phyloP scores from a whole-genome alignment of 2,329 filamentous ascomycete genomes.

The Cucurbitaria berberidis region DNA sequence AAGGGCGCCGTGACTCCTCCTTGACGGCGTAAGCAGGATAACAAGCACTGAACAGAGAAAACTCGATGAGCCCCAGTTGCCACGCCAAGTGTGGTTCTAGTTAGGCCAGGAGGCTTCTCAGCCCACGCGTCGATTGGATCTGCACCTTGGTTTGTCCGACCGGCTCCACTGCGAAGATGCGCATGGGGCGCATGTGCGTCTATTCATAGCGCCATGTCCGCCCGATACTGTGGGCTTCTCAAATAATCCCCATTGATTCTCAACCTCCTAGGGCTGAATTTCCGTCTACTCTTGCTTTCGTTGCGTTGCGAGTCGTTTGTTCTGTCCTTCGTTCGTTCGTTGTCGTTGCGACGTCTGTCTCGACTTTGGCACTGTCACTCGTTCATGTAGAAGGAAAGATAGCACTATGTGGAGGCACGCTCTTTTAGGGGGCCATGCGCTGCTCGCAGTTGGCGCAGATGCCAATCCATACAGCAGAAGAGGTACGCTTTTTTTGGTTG shows the following conservation, averaged over 20 bases:
- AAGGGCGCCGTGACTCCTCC: no score
- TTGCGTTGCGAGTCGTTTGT: no score
- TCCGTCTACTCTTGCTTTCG: conserved; percentile 8
- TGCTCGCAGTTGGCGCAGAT: conserved; percentile 22
- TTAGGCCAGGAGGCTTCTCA: no score
- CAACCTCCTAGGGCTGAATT: conserved; percentile 6
- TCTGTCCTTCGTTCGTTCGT: no score
- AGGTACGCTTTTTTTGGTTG: conserved; percentile 23
- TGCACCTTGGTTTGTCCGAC: conserved; percentile 21
- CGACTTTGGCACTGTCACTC: conserved; percentile 27
- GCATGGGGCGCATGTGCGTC: conserved; percentile 31
- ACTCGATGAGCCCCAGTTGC: no score
- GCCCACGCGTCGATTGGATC: conserved; percentile 26
- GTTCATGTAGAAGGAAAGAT: conserved; percentile 21
- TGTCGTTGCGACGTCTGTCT: conserved; percentile 16
- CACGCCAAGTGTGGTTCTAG: no score
- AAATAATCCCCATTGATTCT: conserved; percentile 10
- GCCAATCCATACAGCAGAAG: conserved; percentile 14
- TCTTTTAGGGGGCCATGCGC: conserved; percentile 14
- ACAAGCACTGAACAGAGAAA: no score
- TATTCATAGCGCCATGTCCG: conserved; percentile 30
- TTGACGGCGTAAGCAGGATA: no score
- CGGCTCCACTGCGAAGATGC: conserved; percentile 19
- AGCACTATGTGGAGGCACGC: conserved; percentile 31
- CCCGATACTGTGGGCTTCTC: conserved; percentile 4